Conservation (phyloP, 768 basidiomycete genomes). For the Tylopilus subfusipes region DNA sequence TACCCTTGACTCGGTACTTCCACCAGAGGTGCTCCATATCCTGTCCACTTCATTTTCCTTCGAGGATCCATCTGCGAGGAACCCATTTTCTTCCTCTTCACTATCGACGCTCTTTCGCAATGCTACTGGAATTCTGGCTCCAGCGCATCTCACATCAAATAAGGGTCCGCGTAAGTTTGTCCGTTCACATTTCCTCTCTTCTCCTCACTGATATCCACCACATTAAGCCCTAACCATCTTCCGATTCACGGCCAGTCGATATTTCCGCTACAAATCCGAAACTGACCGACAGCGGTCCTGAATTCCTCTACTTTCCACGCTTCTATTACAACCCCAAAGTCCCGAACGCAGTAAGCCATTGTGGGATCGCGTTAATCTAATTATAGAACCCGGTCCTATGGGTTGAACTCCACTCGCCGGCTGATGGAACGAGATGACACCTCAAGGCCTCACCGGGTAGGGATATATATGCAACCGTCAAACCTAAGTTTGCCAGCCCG, state of each 20-base stretch:
- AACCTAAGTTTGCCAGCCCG: conserved; percentile 8
- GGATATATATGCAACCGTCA: neutral
- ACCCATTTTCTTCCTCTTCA: neutral
- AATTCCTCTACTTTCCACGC: conserved; percentile 5
- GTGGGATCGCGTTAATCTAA: conserved; percentile 7
- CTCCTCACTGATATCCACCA: neutral
- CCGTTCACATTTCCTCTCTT: neutral
- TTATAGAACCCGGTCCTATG: conserved; percentile 1
- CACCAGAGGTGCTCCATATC: no score
- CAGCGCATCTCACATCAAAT: neutral
- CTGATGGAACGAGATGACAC: no score
- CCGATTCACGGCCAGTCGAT: neutral
- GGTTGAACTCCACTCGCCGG: neutral
- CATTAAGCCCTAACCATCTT: neutral
- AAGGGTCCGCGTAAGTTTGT: neutral
- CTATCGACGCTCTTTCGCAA: no score
- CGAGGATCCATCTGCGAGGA: no score
- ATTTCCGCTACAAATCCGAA: neutral
- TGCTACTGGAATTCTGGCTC: neutral
- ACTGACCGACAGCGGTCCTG: neutral
- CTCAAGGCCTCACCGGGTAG: no score
- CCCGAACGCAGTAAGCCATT: conserved; percentile 1
- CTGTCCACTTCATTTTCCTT: neutral
- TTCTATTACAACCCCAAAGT: conserved; percentile 7
- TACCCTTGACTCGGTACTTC: no score